Evolutionary conservation across 2,329 filamentous ascomycete genomes (phyloP).

Genomic region (Didymella segeticola): DNA sequence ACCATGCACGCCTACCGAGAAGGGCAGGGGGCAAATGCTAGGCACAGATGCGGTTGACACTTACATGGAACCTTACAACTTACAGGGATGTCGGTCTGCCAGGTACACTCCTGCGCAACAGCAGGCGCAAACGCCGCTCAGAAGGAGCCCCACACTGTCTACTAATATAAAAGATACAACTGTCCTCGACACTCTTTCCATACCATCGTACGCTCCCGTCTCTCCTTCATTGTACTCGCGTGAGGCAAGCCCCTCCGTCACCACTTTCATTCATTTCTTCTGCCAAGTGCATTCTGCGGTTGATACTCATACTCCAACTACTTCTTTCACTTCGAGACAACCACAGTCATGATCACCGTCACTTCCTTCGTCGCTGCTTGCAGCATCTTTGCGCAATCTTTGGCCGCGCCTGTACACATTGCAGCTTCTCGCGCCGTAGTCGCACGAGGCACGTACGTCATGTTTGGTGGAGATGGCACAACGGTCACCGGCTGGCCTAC

Average conservation of each 20-base stretch:
- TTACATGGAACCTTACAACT: slow-evolving; percentile 6
- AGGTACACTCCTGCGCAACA: slow-evolving; percentile 8
- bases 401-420: slow-evolving; percentile 31
- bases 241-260: slow-evolving; percentile 16
- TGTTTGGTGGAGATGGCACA: slow-evolving; percentile 47
- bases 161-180: slow-evolving; percentile 12
- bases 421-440: slow-evolving; percentile 20
- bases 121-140: slow-evolving; percentile 6
- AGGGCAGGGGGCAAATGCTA: slow-evolving; percentile 23
- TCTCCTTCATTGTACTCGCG: slow-evolving; percentile 2
- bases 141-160: background rate
- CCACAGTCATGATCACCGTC: slow-evolving; percentile 24
- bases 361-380: slow-evolving; percentile 33
- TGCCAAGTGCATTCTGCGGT: background rate
- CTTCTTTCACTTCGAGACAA: background rate
- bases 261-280: slow-evolving; percentile 10
- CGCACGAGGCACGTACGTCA: slow-evolving; percentile 30
- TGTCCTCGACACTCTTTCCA: slow-evolving; percentile 3
- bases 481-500: slow-evolving; percentile 48
- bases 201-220: background rate
- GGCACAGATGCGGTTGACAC: slow-evolving; percentile 17
- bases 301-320: background rate
- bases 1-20: slow-evolving; percentile 26
- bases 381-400: slow-evolving; percentile 36
- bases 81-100: slow-evolving; percentile 2